A percentile compares a stretch with the other conserved stretches of the same genome.
Evolutionary conservation across 140 eudicot genomes (phyloP).

Genomic region (Flaveria floridana): DNA sequence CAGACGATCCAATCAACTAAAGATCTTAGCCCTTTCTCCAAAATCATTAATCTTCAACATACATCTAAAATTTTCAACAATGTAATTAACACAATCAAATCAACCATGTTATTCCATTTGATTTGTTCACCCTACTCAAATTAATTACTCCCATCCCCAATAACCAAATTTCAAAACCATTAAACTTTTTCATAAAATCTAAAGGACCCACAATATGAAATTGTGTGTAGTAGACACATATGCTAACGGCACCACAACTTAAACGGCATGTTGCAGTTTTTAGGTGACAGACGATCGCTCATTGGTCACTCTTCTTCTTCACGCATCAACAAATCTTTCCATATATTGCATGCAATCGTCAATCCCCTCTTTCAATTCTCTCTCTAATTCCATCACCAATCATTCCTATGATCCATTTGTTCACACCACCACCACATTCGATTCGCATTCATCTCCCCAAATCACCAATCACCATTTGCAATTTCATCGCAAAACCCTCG

Average conservation of each 20-base stretch:
- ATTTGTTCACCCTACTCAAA: neutral
- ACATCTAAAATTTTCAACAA: no score
- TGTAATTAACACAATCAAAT: neutral
- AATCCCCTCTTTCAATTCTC: slow-evolving; percentile 10
- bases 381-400: slow-evolving; percentile 23
- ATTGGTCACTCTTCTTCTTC: slow-evolving; percentile 34
- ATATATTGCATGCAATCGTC: slow-evolving; percentile 35
- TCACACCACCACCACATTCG: no score
- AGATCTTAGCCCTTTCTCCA: no score
- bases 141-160: neutral
- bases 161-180: neutral
- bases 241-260: slow-evolving; percentile 25
- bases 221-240: slow-evolving; percentile 4
- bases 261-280: slow-evolving; percentile 38
- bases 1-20: no score
- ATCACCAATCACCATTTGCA: neutral
- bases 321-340: slow-evolving; percentile 41
- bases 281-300: slow-evolving; percentile 3
- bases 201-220: slow-evolving; percentile 24
- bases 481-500: neutral
- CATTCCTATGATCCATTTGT: neutral
- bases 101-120: slow-evolving; percentile 1
- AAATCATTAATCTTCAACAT: no score
- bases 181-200: neutral
- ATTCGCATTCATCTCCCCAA: neutral